phyloP scores from a whole-genome alignment of 495 filamentous ascomycete genomes.

The Lentithecium fluviatile region DNA sequence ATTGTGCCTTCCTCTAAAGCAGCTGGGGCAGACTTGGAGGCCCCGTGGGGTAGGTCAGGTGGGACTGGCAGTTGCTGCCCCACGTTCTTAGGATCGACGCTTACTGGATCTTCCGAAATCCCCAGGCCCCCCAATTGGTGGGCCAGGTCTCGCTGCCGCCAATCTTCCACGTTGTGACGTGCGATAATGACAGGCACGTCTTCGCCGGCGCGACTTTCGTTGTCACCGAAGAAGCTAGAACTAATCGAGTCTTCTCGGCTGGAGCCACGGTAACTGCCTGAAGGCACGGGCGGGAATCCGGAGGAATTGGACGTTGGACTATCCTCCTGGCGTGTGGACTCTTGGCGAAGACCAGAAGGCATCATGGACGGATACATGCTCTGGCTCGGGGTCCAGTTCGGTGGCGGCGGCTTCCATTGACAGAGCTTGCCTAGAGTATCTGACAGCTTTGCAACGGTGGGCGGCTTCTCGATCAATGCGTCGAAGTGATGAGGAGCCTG shows the following conservation, averaged over 20 bases:
- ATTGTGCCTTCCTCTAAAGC: slow-evolving; percentile 57
- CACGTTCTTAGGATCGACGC: slow-evolving; percentile 32
- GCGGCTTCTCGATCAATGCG: slow-evolving; percentile 90
- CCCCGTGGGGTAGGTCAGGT: slow-evolving; percentile 52
- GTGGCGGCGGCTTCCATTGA: slow-evolving; percentile 80
- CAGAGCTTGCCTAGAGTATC: slow-evolving; percentile 83
- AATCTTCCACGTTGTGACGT: slow-evolving; percentile 67
- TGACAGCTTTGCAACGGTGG: slow-evolving; percentile 80
- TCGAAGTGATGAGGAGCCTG: slow-evolving; percentile 94
- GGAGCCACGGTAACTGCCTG: slow-evolving; percentile 71
- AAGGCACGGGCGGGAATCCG: slow-evolving; percentile 64
- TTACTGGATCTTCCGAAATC: slow-evolving; percentile 56
- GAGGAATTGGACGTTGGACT: slow-evolving; percentile 84
- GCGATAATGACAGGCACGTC: slow-evolving; percentile 74
- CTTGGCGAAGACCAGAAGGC: slow-evolving; percentile 60
- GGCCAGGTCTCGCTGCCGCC: slow-evolving; percentile 50
- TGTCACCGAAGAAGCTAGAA: slow-evolving; percentile 82
- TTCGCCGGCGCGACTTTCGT: slow-evolving; percentile 74
- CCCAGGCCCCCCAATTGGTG: slow-evolving; percentile 64
- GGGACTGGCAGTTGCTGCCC: slow-evolving; percentile 41
- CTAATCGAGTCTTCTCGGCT: slow-evolving; percentile 82
- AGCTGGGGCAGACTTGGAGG: slow-evolving; percentile 69
- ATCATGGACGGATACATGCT: slow-evolving; percentile 54
- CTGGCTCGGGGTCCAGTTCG: slow-evolving; percentile 46
- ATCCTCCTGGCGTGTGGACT: slow-evolving; percentile 63